These are phyloP conservation scores for Cryptococcus sp. DNA, from an alignment of 1,284 basidiomycete species.

Conservation along the genomic window DNA sequence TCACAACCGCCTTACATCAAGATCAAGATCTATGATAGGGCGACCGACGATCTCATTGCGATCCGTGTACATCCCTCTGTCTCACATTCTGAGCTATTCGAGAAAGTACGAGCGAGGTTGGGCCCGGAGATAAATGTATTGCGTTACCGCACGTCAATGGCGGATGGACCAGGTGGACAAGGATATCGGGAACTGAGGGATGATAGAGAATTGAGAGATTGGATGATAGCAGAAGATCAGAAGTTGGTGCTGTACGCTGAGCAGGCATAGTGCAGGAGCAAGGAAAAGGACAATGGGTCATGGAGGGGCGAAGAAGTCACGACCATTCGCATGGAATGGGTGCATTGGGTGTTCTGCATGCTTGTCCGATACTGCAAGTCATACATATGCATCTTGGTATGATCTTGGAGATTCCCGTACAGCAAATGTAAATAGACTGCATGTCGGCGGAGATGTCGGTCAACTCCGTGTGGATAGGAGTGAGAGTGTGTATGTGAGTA, in stretches of 20 bases:
- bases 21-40: constrained; percentile 94
- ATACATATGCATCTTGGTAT: no score
- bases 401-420: no score
- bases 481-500: no score
- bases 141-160: constrained; percentile 70
- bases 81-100: constrained; percentile 78
- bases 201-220: constrained; percentile 71
- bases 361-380: no score
- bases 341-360: no score
- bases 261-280: constrained; percentile 20
- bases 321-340: not conserved
- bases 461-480: no score
- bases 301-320: not conserved
- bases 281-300: not conserved
- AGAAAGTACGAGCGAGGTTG: constrained; percentile 83
- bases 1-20: constrained; percentile 85
- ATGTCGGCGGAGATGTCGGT: no score
- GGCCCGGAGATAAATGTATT: constrained; percentile 72
- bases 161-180: constrained; percentile 49
- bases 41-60: constrained; percentile 91
- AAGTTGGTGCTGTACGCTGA: constrained; percentile 84
- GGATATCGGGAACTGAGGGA: constrained; percentile 66
- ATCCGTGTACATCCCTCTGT: constrained; percentile 97
- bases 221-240: constrained; percentile 76
- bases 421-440: no score